Evolutionary conservation across 129 eudicot species (phyloP).

Genomic region (Silybum marianum): DNA sequence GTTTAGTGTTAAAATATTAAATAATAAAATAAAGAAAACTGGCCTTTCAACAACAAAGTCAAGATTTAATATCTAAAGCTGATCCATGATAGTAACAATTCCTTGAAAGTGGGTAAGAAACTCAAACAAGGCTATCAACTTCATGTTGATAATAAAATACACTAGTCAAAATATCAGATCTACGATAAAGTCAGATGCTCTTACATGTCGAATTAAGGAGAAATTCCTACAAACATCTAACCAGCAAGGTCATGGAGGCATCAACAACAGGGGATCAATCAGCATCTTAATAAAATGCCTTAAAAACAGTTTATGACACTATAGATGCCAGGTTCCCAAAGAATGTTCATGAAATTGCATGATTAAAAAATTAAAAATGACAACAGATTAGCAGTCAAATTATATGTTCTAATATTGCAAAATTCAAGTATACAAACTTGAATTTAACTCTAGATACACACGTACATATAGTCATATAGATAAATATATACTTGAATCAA

Average conservation of each 20-base stretch:
- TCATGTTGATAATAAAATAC: neutral
- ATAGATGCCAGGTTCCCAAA: neutral
- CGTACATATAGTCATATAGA: neutral
- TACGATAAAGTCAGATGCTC: neutral
- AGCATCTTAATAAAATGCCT: conserved; percentile 6
- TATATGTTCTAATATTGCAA: neutral
- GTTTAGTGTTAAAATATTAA: neutral
- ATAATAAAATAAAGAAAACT: neutral
- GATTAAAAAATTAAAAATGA: conserved; percentile 1
- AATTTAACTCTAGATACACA: conserved; percentile 16
- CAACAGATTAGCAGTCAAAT: neutral
- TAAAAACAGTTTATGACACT: neutral
- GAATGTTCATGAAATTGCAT: neutral
- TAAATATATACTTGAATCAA: neutral
- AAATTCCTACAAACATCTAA: too few species aligned
- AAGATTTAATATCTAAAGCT: neutral
- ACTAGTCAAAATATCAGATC: conserved; percentile 6
- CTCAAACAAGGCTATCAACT: neutral
- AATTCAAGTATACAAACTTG: neutral
- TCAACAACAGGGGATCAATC: conserved; percentile 15
- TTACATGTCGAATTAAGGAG: neutral
- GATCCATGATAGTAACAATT: conserved; percentile 5
- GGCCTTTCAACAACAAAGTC: neutral
- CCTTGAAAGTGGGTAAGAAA: conserved; percentile 7
- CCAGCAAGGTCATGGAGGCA: conserved; percentile 1